A percentile compares a stretch with the other conserved stretches of the same genome.
phyloP scores from a whole-genome alignment of 495 filamentous ascomycete genomes.

The Schizothecium vesticola region DNA sequence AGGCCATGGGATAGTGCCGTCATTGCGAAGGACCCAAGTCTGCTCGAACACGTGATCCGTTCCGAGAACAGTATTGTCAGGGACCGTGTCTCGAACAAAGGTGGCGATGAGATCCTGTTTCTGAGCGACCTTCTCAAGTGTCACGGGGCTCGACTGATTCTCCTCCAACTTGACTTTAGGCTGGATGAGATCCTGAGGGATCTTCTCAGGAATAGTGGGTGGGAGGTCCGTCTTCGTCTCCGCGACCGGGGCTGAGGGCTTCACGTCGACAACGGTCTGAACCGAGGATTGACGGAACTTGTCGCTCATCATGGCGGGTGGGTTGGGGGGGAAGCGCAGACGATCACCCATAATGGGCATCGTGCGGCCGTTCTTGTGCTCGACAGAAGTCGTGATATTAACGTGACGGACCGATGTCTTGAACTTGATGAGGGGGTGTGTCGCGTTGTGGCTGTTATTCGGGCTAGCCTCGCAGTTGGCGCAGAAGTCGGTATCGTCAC shows the following conservation, averaged over 20 bases:
- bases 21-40: slow-evolving; percentile 87
- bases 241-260: slow-evolving; percentile 43
- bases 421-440: slow-evolving; percentile 95
- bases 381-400: slow-evolving; percentile 75
- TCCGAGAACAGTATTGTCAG: slow-evolving; percentile 67
- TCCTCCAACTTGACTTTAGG: not conserved
- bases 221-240: slow-evolving; percentile 23
- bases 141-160: not conserved
- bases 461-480: slow-evolving; percentile 88
- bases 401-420: slow-evolving; percentile 90
- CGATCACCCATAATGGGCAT: slow-evolving; percentile 67
- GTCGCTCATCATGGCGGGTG: slow-evolving; percentile 27
- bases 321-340: slow-evolving; percentile 13
- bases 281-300: slow-evolving; percentile 57
- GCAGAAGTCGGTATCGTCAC: slow-evolving; percentile 94
- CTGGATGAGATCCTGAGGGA: not conserved
- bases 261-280: slow-evolving; percentile 66
- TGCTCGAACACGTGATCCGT: slow-evolving; percentile 74
- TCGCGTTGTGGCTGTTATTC: slow-evolving; percentile 78
- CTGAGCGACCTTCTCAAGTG: not conserved
- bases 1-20: slow-evolving; percentile 74
- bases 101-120: slow-evolving; percentile 56
- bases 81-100: slow-evolving; percentile 71
- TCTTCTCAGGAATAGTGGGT: slow-evolving; percentile 23
- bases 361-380: slow-evolving; percentile 58